These are phyloP conservation scores for Gastrolobium bilobum DNA, from an alignment of 306 rosid genomes.

Conservation along the genomic window DNA sequence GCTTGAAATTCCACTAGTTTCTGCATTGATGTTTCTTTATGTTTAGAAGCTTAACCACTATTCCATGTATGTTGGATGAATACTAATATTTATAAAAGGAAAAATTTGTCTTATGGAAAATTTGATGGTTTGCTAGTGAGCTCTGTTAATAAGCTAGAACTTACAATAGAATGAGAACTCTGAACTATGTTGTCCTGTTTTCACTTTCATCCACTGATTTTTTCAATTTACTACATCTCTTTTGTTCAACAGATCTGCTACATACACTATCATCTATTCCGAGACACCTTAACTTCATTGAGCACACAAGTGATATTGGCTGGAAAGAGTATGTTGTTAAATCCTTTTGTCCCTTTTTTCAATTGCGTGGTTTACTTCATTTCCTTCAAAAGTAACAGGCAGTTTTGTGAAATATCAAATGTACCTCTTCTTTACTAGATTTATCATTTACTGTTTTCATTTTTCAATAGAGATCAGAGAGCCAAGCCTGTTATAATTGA, in stretches of 20 bases:
- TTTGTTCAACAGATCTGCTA: conserved; percentile 53
- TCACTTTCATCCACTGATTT: conserved; percentile 6
- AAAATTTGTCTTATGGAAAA: background rate
- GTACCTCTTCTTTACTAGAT: conserved; percentile 8
- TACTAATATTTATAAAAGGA: background rate
- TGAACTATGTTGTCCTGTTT: conserved; percentile 14
- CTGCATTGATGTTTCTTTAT: conserved; percentile 18
- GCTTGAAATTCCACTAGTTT: conserved; percentile 28
- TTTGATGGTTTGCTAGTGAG: conserved; percentile 19
- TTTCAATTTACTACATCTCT: conserved; percentile 32
- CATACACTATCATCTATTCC: conserved; percentile 59
- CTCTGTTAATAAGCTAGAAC: conserved; percentile 18
- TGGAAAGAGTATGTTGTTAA: conserved; percentile 76
- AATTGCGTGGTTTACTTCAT: conserved; percentile 2
- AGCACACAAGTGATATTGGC: conserved; percentile 84
- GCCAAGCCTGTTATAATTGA: conserved; percentile 67
- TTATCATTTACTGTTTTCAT: conserved; percentile 31
- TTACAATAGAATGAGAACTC: background rate
- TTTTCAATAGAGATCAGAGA: conserved; percentile 59
- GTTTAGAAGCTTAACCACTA: background rate
- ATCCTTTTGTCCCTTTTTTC: conserved; percentile 7
- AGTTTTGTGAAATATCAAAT: conserved; percentile 32
- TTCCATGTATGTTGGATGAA: background rate
- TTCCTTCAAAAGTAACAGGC: background rate
- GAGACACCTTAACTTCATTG: conserved; percentile 63